A percentile compares a stretch with the other conserved stretches of the same genome.
phyloP scores from a whole-genome alignment of 176 grass and related monocot species.

The Canna indica region DNA sequence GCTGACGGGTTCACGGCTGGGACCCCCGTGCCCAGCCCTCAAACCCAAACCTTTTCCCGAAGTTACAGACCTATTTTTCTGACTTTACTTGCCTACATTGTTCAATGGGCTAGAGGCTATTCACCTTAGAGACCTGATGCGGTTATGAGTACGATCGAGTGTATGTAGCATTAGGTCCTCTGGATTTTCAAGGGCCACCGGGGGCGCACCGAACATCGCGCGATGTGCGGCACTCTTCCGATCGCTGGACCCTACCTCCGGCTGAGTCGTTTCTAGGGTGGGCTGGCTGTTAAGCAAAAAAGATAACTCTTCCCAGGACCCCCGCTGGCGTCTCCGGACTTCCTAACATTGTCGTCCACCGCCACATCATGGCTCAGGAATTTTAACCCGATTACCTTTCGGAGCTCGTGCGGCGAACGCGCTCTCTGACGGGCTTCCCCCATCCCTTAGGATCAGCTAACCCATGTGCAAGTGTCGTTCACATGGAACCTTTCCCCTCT shows the following conservation, averaged over 20 bases:
- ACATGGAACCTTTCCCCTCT: constrained; percentile 48
- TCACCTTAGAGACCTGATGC: neutral
- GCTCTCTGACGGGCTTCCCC: constrained; percentile 31
- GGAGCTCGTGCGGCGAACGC: constrained; percentile 2
- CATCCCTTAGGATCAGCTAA: constrained; percentile 37
- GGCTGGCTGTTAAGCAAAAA: constrained; percentile 43
- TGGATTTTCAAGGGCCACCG: constrained; percentile 50
- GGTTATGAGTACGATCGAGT: constrained; percentile 3
- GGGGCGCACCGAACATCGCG: constrained; percentile 45
- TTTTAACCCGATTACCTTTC: constrained; percentile 34
- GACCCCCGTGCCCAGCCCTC: no score
- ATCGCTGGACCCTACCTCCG: constrained; percentile 45
- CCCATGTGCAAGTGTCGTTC: constrained; percentile 44
- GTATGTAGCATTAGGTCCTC: constrained; percentile 40
- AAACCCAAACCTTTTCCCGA: no score
- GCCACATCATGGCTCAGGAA: constrained; percentile 39
- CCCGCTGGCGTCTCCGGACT: constrained; percentile 41
- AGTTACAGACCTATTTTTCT: no score
- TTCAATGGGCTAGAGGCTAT: neutral
- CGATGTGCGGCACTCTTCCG: constrained; percentile 53
- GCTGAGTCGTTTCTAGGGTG: constrained; percentile 41
- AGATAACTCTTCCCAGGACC: constrained; percentile 63
- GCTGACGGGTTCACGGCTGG: no score
- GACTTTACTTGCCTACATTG: constrained; percentile 1
- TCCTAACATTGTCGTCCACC: constrained; percentile 42